Conservation (phyloP, 2,329 filamentous ascomycete genomes). For the Monosporascus sp. region DNA sequence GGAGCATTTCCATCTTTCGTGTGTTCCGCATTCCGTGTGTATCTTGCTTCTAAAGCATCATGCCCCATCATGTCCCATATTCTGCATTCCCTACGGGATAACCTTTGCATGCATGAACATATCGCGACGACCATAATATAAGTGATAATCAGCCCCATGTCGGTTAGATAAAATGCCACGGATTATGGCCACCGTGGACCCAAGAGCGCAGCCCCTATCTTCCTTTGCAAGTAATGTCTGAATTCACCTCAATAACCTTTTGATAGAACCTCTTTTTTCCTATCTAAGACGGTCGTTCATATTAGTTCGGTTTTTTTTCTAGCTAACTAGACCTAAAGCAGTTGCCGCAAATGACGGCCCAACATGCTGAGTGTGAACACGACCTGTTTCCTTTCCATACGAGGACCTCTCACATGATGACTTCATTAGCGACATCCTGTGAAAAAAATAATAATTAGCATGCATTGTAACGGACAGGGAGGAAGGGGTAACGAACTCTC, state of each 20-base stretch:
- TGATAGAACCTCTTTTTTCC: neutral
- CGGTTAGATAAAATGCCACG: too few relatives aligned
- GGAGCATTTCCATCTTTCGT: too few relatives aligned
- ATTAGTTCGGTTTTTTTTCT: neutral
- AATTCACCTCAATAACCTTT: neutral
- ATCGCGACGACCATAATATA: too few relatives aligned
- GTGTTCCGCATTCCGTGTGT: too few relatives aligned
- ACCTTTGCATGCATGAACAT: too few relatives aligned
- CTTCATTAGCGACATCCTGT: conserved; percentile 79
- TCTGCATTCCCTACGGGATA: too few relatives aligned
- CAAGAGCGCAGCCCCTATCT: too few relatives aligned
- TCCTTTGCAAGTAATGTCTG: too few relatives aligned
- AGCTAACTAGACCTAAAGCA: neutral
- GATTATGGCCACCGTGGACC: too few relatives aligned
- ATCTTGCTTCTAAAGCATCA: too few relatives aligned
- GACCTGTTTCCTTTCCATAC: neutral
- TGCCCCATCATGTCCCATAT: too few relatives aligned
- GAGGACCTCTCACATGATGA: conserved; percentile 72
- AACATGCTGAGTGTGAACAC: neutral
- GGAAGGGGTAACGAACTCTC: conserved; percentile 57
- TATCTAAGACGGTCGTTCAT: neutral
- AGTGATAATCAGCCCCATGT: too few relatives aligned
- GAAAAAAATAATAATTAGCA: neutral
- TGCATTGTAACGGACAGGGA: neutral
- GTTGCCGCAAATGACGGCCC: neutral